Evolutionary conservation across 768 basidiomycete species (phyloP).

Genomic region (Kwoniella mangroviensis): DNA sequence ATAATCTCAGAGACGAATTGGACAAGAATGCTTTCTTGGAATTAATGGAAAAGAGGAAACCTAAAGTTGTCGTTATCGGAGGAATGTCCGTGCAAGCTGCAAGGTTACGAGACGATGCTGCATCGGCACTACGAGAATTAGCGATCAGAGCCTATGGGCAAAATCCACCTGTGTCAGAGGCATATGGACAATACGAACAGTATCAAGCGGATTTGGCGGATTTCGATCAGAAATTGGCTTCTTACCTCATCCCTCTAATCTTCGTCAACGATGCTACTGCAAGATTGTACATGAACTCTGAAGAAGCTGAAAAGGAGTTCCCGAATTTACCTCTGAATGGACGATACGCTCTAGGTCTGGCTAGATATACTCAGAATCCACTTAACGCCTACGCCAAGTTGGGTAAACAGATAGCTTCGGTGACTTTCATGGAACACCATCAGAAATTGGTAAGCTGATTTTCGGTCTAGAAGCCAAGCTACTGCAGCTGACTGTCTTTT

Average conservation of each 20-base stretch:
- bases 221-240: slow-evolving; percentile 33
- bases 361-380: slow-evolving; percentile 90
- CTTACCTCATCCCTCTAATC: slow-evolving; percentile 61
- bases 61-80: slow-evolving; percentile 85
- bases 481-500: neutral
- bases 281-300: slow-evolving; percentile 88
- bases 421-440: slow-evolving; percentile 80
- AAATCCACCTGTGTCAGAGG: slow-evolving; percentile 38
- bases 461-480: slow-evolving; percentile 6
- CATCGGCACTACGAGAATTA: slow-evolving; percentile 43
- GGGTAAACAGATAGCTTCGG: slow-evolving; percentile 78
- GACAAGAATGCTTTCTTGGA: slow-evolving; percentile 76
- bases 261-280: slow-evolving; percentile 91
- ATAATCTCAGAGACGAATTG: slow-evolving; percentile 77
- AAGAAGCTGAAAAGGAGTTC: slow-evolving; percentile 82
- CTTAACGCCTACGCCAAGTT: slow-evolving; percentile 92
- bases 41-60: slow-evolving; percentile 77
- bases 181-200: slow-evolving; percentile 40
- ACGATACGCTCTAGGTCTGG: slow-evolving; percentile 91
- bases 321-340: slow-evolving; percentile 74
- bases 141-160: slow-evolving; percentile 37
- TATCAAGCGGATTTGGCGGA: slow-evolving; percentile 35
- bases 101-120: slow-evolving; percentile 48
- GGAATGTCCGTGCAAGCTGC: slow-evolving; percentile 81
- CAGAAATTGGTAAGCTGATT: slow-evolving; percentile 74